Conservation (phyloP, 805 yeast species). For the Myxozyma nipponensis region DNA sequence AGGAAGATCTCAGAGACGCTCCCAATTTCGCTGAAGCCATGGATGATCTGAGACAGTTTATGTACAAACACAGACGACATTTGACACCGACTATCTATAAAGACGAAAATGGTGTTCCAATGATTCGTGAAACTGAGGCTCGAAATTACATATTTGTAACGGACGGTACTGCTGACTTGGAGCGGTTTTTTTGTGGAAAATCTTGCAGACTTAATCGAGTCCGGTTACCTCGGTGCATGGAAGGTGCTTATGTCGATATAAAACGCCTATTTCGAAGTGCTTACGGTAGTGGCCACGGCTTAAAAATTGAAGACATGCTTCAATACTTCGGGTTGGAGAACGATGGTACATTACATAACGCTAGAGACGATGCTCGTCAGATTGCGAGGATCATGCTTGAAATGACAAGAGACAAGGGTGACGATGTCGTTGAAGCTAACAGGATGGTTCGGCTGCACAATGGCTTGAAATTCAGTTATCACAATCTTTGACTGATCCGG, state of each 20-base stretch:
- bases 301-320: constrained; percentile 20
- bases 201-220: constrained; percentile 18
- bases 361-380: constrained; percentile 15
- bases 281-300: not conserved
- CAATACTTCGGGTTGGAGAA: constrained; percentile 3
- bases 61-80: constrained; percentile 11
- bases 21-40: constrained; percentile 21
- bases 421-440: constrained; percentile 3
- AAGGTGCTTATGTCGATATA: constrained; percentile 23
- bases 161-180: constrained; percentile 25
- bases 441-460: constrained; percentile 10
- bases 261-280: constrained; percentile 8
- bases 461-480: not conserved
- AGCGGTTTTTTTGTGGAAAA: constrained; percentile 19
- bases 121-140: not conserved
- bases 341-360: constrained; percentile 14
- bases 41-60: constrained; percentile 9
- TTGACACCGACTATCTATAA: not conserved
- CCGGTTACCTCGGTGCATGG: constrained; percentile 16
- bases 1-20: constrained; percentile 10
- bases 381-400: constrained; percentile 7
- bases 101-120: not conserved
- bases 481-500: not conserved
- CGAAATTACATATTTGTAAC: constrained; percentile 22
- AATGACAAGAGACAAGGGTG: not conserved